Percentiles rank a stretch among this genome's conserved stretches.
Evolutionary conservation across 1,139 yeast genomes (phyloP).

Genomic region (Geotrichum restrictum): DNA sequence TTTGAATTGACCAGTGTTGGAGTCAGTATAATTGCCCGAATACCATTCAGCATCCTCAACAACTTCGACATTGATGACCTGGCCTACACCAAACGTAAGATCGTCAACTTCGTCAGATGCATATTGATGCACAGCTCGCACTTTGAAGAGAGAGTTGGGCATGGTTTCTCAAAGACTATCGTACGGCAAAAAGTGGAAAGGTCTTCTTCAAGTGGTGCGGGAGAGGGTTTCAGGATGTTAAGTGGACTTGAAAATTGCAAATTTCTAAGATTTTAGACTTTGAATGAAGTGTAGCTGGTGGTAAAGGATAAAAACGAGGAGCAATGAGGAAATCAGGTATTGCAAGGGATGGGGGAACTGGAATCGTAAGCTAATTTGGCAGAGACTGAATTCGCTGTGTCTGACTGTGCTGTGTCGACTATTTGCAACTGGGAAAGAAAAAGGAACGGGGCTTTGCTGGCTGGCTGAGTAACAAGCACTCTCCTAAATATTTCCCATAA

Average conservation of each 20-base stretch:
- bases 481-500: background rate
- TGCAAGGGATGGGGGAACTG: too few relatives aligned
- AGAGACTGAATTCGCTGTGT: too few relatives aligned
- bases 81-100: slow-evolving; percentile 63
- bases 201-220: too few relatives aligned
- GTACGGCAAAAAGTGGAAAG: background rate
- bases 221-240: background rate
- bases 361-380: too few relatives aligned
- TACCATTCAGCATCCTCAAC: slow-evolving; percentile 93
- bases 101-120: slow-evolving; percentile 82
- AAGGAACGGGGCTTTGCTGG: background rate
- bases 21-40: slow-evolving; percentile 59
- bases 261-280: background rate
- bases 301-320: too few relatives aligned
- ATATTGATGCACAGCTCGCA: slow-evolving; percentile 66
- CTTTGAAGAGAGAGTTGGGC: slow-evolving; percentile 53
- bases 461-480: background rate
- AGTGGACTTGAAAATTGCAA: background rate
- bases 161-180: background rate
- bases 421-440: background rate
- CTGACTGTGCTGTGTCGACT: too few relatives aligned
- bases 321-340: too few relatives aligned
- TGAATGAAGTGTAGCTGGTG: background rate
- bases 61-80: slow-evolving; percentile 64
- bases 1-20: slow-evolving; percentile 37